These are phyloP conservation scores for Arachnopeziza araneosa DNA, from an alignment of 2,329 filamentous ascomycete genomes.

Conservation along the genomic window DNA sequence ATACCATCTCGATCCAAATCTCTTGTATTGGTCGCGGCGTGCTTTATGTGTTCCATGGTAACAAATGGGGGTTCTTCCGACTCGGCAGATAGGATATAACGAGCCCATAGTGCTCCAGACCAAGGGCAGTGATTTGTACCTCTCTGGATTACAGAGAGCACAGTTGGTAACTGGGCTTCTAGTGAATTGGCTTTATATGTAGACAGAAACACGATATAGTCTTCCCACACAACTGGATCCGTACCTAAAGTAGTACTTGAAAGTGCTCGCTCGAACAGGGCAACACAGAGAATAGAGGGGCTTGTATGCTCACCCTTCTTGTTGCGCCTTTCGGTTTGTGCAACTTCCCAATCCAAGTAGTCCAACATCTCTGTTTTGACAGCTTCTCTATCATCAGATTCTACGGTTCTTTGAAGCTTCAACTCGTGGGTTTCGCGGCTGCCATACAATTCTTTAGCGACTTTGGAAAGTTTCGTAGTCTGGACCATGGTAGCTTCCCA, in stretches of 20 bases:
- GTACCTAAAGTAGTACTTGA: slow-evolving; percentile 57
- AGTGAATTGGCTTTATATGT: slow-evolving; percentile 20
- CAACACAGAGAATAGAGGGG: slow-evolving; percentile 48
- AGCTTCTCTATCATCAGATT: slow-evolving; percentile 49
- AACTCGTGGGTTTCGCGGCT: slow-evolving; percentile 64
- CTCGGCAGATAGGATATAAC: slow-evolving; percentile 81
- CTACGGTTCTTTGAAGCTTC: slow-evolving; percentile 53
- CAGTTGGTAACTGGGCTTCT: slow-evolving; percentile 37
- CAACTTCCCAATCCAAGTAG: slow-evolving; percentile 84
- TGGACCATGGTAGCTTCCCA: slow-evolving; percentile 72
- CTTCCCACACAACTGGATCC: slow-evolving; percentile 74
- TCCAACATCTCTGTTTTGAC: slow-evolving; percentile 50
- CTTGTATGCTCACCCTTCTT: slow-evolving; percentile 40
- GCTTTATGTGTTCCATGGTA: slow-evolving; percentile 84
- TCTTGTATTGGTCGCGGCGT: slow-evolving; percentile 80
- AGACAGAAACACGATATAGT: slow-evolving; percentile 47
- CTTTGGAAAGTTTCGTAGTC: slow-evolving; percentile 55
- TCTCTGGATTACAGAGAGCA: slow-evolving; percentile 70
- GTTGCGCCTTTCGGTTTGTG: slow-evolving; percentile 50
- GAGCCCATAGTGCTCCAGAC: slow-evolving; percentile 86
- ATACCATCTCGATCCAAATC: slow-evolving; percentile 81
- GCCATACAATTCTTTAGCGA: slow-evolving; percentile 58
- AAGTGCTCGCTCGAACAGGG: slow-evolving; percentile 76
- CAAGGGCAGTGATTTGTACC: slow-evolving; percentile 89
- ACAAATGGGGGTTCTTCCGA: slow-evolving; percentile 69